These are phyloP conservation scores for Emydomyces testavorans DNA, from an alignment of 2,329 filamentous ascomycete species.

Conservation along the genomic window DNA sequence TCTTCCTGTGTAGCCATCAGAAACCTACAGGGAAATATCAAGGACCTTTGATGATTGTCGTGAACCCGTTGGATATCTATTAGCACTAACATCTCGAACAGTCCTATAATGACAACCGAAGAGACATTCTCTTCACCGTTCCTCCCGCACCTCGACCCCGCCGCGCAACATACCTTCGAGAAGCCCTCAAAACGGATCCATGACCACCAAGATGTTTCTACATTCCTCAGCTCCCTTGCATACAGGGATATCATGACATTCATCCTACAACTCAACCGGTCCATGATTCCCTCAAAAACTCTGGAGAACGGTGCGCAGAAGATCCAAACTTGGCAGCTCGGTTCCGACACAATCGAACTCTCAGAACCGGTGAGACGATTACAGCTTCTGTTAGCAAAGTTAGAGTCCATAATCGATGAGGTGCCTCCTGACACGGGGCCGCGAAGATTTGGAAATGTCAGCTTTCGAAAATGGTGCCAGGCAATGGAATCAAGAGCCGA, in stretches of 20 bases:
- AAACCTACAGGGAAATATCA: no score
- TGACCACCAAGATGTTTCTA: conserved; percentile 66
- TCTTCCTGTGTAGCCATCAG: no score
- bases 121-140: conserved; percentile 24
- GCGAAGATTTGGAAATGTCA: conserved; percentile 80
- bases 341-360: conserved; percentile 34
- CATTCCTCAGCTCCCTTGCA: conserved; percentile 68
- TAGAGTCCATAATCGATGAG: conserved; percentile 59
- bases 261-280: conserved; percentile 76
- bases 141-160: conserved; percentile 38
- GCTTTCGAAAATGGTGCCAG: conserved; percentile 73
- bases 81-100: background rate
- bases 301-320: conserved; percentile 22
- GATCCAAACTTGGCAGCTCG: conserved; percentile 41
- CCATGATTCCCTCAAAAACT: conserved; percentile 61
- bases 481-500: conserved; percentile 52
- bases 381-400: conserved; percentile 51
- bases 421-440: conserved; percentile 77
- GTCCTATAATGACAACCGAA: conserved; percentile 1
- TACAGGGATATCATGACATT: conserved; percentile 83
- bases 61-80: background rate
- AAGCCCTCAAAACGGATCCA: conserved; percentile 71
- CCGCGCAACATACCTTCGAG: conserved; percentile 47
- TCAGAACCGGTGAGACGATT: conserved; percentile 53
- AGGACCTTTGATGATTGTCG: no score